These are phyloP conservation scores for Fusarium sp. DNA, from an alignment of 2,329 filamentous ascomycete genomes.

Conservation along the genomic window DNA sequence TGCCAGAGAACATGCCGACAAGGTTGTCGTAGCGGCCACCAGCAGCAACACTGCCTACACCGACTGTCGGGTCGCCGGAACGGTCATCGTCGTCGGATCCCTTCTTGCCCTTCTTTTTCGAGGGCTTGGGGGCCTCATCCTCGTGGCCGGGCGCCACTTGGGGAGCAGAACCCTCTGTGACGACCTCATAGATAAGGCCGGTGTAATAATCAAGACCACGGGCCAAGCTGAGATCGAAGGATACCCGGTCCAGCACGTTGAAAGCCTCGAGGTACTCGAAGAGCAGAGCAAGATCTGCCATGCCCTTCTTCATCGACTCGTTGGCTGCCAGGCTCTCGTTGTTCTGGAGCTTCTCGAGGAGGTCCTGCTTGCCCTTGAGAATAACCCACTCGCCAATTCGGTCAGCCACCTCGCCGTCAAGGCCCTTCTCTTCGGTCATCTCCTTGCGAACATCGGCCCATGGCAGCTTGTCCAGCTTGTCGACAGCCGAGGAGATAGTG, in stretches of 20 bases:
- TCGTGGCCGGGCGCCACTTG: conserved; percentile 53
- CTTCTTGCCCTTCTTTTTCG: conserved; percentile 64
- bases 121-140: conserved; percentile 52
- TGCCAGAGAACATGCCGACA: conserved; percentile 92
- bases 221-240: conserved; percentile 90
- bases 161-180: conserved; percentile 82
- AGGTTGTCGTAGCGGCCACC: conserved; percentile 93
- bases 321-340: conserved; percentile 79
- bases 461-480: conserved; percentile 93
- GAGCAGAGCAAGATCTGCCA: conserved; percentile 83
- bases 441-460: conserved; percentile 92
- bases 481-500: conserved; percentile 90
- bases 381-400: conserved; percentile 89
- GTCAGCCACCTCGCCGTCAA: conserved; percentile 82
- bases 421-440: conserved; percentile 92
- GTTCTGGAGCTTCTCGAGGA: conserved; percentile 76
- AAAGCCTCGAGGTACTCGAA: conserved; percentile 87
- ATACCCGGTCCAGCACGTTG: conserved; percentile 77
- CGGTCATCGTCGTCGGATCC: conserved; percentile 71
- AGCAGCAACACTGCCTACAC: conserved; percentile 88
- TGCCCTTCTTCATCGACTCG: conserved; percentile 79
- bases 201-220: conserved; percentile 95
- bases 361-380: conserved; percentile 78
- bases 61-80: conserved; percentile 82
- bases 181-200: conserved; percentile 88